Evolutionary conservation across 306 rosid genomes (phyloP).

Genomic region (Trifolium pratense): DNA sequence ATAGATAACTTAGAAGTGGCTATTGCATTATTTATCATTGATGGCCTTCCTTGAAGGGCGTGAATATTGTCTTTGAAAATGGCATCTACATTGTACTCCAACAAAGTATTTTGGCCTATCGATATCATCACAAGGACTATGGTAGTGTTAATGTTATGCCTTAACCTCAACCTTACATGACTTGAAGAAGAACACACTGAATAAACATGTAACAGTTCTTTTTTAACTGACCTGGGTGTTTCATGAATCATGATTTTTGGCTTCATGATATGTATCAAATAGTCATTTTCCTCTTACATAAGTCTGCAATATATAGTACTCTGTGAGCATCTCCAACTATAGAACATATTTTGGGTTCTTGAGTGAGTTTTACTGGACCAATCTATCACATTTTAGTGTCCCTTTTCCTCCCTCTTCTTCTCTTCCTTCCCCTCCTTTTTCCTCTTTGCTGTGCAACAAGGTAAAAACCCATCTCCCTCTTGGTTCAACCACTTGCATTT

Average conservation of each 20-base stretch:
- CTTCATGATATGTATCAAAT: not conserved
- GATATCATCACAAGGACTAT: constrained; percentile 2
- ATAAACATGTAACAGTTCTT: not conserved
- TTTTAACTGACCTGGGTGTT: not conserved
- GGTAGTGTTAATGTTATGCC: not conserved
- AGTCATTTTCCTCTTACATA: too few species aligned
- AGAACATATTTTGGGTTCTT: too few species aligned
- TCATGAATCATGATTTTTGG: not conserved
- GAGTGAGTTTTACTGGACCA: too few species aligned
- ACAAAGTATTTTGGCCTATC: constrained; percentile 9
- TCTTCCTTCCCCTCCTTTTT: too few species aligned
- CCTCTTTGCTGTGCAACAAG: too few species aligned
- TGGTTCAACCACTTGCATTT: too few species aligned
- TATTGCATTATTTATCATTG: constrained; percentile 20
- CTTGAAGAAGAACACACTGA: too few species aligned
- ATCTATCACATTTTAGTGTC: not conserved
- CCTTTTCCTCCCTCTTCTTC: not conserved
- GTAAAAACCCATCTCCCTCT: too few species aligned
- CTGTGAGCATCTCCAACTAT: too few species aligned
- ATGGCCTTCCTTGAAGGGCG: not conserved
- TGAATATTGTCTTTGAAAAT: constrained; percentile 22
- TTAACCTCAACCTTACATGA: too few species aligned
- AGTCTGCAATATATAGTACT: too few species aligned
- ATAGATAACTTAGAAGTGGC: constrained; percentile 24
- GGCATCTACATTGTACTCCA: constrained; percentile 27